Evolutionary conservation across 1,139 yeast genomes (phyloP), one percentile per base, ranked within the genome.

Genomic region (Hanseniaspora sp.): DNA sequence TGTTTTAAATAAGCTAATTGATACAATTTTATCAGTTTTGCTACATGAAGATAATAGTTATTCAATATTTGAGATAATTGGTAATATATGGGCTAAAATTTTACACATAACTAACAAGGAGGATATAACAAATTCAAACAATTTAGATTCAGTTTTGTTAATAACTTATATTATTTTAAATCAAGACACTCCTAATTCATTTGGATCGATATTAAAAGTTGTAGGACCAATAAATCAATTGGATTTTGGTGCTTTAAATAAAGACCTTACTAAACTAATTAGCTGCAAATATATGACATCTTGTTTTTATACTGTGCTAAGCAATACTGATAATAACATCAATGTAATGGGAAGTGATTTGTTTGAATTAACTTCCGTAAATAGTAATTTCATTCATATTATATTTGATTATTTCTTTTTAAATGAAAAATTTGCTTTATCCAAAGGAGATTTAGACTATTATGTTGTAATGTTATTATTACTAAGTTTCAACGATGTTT

Each of bases 341-440:
- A 44, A 35, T n/a, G 18, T 44, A 5, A 34, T 43, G 7, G 35
- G 17, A 18, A 51, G 31, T 17, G 54, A 51, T 23, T 7, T 51
- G 33, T 51, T 51, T 44, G 54, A 51, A 23, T 4, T 51, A 7
- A 44, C 54, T 15, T 44, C 54, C 1, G 38, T 40, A 12, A 51
- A 31, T 23, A 51, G 17, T 13, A 17, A n/a, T n/a, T 44, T 31
- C n/a, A 30, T 51, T n/a, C 37, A 51, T 34, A 30, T 13, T 12
- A 33, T 51, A 11, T 44, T 51, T 28, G 43, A 51, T 8, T 44
- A 44, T 31, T 28, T 46, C 8, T 8, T 17, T 9, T n/a, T 8
- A 9, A 37, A 39, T 11, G 34, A 43, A 30, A 13, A 13, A 30
- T 30, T 2, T 31, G 7, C 17, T 15, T 9, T 6, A 5, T 30